Conservation (phyloP, 148 eudicot species). For the Heliosperma pusillum region DNA sequence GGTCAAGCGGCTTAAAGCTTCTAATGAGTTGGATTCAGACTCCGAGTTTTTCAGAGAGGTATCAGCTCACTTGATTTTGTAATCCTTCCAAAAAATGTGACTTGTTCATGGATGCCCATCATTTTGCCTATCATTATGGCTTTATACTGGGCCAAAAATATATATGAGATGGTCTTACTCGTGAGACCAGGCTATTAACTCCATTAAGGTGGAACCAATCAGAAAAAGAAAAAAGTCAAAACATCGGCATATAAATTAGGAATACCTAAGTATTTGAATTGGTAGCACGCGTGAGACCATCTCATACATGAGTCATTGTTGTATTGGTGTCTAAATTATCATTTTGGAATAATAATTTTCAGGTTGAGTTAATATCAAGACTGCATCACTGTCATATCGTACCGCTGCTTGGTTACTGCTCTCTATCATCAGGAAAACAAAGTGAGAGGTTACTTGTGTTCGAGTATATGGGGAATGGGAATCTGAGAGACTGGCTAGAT, state of each 20-base stretch:
- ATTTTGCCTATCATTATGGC: neutral
- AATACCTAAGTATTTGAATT: neutral
- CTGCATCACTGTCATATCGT: conserved; percentile 89
- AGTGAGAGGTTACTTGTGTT: conserved; percentile 75
- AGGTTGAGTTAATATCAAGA: conserved; percentile 87
- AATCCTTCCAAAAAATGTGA: neutral
- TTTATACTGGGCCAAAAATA: neutral
- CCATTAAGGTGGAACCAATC: too few relatives aligned
- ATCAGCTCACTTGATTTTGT: conserved; percentile 18
- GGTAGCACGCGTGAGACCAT: neutral
- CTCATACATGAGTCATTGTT: neutral
- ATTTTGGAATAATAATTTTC: conserved; percentile 20
- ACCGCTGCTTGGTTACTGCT: conserved; percentile 86
- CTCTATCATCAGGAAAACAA: conserved; percentile 56
- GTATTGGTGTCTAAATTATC: neutral
- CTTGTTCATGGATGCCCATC: neutral
- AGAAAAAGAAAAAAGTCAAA: too few relatives aligned
- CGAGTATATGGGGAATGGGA: conserved; percentile 76
- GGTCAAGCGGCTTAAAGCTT: conserved; percentile 64
- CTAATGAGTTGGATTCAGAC: conserved; percentile 57
- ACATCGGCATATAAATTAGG: neutral
- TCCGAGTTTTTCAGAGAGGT: conserved; percentile 72
- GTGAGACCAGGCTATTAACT: neutral
- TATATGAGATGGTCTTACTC: neutral
- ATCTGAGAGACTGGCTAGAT: conserved; percentile 79